These are phyloP conservation scores for Sporothrix luriei DNA, from an alignment of 2,329 filamentous ascomycete species.

Conservation along the genomic window DNA sequence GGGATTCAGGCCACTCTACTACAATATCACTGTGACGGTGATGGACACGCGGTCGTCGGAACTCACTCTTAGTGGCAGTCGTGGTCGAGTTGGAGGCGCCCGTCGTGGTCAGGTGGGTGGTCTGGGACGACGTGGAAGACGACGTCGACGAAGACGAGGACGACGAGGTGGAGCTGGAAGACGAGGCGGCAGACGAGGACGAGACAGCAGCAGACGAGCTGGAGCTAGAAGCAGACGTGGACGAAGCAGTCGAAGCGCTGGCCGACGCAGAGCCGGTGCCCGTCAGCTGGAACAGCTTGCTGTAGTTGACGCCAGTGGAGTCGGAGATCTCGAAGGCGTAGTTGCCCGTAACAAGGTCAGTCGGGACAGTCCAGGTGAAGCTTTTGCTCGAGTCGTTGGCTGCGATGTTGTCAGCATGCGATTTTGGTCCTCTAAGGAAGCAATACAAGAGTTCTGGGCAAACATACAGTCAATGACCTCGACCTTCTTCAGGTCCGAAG, in stretches of 20 bases:
- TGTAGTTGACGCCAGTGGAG: conserved; percentile 49
- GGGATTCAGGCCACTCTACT: not conserved
- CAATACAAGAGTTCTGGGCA: not conserved
- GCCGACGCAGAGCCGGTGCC: conserved; percentile 35
- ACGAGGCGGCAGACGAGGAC: conserved; percentile 33
- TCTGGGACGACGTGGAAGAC: conserved; percentile 20
- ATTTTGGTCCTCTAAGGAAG: not conserved
- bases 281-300: conserved; percentile 45
- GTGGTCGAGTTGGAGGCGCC: conserved; percentile 25
- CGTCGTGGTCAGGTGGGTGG: conserved; percentile 6
- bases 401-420: conserved; percentile 35
- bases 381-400: conserved; percentile 43
- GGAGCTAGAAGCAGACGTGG: conserved; percentile 32
- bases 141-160: not conserved
- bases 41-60: not conserved
- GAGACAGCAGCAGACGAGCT: conserved; percentile 31
- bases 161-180: conserved; percentile 23
- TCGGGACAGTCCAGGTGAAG: conserved; percentile 47
- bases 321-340: conserved; percentile 54
- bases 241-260: conserved; percentile 35
- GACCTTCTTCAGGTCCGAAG: conserved; percentile 44
- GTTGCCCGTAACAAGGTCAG: conserved; percentile 44
- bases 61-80: conserved; percentile 31
- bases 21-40: not conserved
- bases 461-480: conserved; percentile 45